Base-by-base conservation (phyloP, 2,329 filamentous ascomycete species). In the Penicillium expansum region DNA sequence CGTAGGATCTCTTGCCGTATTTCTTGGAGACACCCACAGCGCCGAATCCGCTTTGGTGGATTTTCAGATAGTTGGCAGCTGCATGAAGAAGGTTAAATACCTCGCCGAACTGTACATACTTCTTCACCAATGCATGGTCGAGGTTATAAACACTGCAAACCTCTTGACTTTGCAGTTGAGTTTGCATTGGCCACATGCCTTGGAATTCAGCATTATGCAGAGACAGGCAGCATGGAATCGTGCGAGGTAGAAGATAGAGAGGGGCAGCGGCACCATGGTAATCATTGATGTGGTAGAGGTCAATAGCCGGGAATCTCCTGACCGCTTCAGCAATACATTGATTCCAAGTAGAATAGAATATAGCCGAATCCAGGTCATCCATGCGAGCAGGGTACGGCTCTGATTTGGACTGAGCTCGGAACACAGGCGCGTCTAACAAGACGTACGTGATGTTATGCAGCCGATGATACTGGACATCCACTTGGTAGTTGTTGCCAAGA, bases 181-280 rank as follows among this genome's bases (percentile, higher is more conserved):
- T 85, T 8, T 86, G 78, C 81, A 88, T 86, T 0, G 85, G 84
- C 86, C 86, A 88, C 22, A 88, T 76, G 58, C 86, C 86, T 68
- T 88, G 86, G 69, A 88, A 88, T 61, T 88, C 86, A 49, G 86
- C 86, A 61, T 88, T 88, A 71, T 88, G 86, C 16, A 88, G 80
- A 2, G 85, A 87, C 6, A 88, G 72, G 64, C 83, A 86, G 61
- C 80, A 80, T 8, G 85, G 85, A 41, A 88, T 80, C 0, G 83
- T 85, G 59, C 82, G 72, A 1, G 86, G 86, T 2, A 88, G 77
- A 16, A 88, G 77, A 67, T 88, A 86, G 0, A 88, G 76, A 14
- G 86, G 86, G 38, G 86, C 86, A 13, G 84, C 71, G 2, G 83
- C 82, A 50, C 84, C 84, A 62, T 87, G 84, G 67, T 86, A 87